Base-by-base conservation (phyloP, 768 basidiomycete genomes). In the Pisolithus albus region DNA sequence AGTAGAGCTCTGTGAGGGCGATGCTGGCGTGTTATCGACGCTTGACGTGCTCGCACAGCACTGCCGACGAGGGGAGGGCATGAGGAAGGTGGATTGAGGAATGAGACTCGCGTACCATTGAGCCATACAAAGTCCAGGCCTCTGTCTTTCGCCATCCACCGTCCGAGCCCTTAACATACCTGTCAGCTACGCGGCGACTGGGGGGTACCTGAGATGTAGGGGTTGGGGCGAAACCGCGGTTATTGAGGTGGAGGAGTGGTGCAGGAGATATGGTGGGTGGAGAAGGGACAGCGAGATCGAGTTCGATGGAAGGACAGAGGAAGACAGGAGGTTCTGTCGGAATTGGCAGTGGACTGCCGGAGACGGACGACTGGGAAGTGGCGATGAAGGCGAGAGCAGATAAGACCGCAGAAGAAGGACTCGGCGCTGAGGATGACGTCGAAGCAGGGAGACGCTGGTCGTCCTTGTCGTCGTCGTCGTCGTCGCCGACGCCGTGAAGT, bases 71-170 rank as follows among this genome's bases (percentile, higher is more conserved):
- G 26, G 7, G 3, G 18, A 2, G 48, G 32, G 52, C 48, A 54
- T 54, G 34, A 13, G 23, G 15, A 26, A 21, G 2, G 19, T 37
- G 9, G 34, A 46, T 23, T 40, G 24, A 9, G 32, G 5, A 9
- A 6, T 16, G 28, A 36, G 8, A 3, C 69, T 53, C 61, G 10
- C 83, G 78, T 37, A 83, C 71, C 13, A 82, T 79, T n/a, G 81
- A 82, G n/a, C 87, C 86, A 58, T 83, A 86, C 37, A 87, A 67
- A 11, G 81, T 78, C 69, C 83, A 88, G 24, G 62, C 57, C 8
- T 71, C 68, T 2, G 77, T 71, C 62, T 73, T 79, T 40, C 76
- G 74, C 84, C 84, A 87, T 49, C 70, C 57, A 4, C 77, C 79
- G 69, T 84, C 82, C 10, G 65, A 36, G n/a, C 70, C 79, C 56